These are phyloP conservation scores for Penicillium verhagenii DNA, from an alignment of 495 filamentous ascomycete species.

Conservation along the genomic window DNA sequence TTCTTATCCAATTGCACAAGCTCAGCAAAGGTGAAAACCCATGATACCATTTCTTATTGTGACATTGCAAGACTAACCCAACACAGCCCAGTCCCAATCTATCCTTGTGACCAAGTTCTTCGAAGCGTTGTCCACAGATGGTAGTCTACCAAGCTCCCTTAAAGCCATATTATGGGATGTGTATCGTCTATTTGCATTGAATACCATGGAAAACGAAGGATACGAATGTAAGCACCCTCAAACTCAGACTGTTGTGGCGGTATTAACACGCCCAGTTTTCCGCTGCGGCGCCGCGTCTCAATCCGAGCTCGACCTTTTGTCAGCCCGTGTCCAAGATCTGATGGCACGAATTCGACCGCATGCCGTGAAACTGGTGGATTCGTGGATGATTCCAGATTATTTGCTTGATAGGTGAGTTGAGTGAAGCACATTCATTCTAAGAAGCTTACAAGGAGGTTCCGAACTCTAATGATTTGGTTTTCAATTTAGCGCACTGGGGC, in stretches of 20 bases:
- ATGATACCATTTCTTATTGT: neutral
- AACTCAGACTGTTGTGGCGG: too few species aligned
- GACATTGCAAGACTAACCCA: neutral
- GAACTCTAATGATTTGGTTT: neutral
- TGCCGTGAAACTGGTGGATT: slow-evolving; percentile 46
- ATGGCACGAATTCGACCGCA: slow-evolving; percentile 46
- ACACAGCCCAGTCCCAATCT: slow-evolving; percentile 42
- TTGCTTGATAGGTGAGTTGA: slow-evolving; percentile 40
- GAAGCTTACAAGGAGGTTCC: neutral
- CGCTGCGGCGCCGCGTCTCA: slow-evolving; percentile 34
- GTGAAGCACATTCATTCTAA: neutral
- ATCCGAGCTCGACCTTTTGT: slow-evolving; percentile 31
- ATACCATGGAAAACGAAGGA: slow-evolving; percentile 39
- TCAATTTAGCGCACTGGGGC: slow-evolving; percentile 39
- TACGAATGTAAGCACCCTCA: slow-evolving; percentile 24
- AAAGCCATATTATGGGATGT: slow-evolving; percentile 31
- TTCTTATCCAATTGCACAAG: slow-evolving; percentile 45
- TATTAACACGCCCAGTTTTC: slow-evolving; percentile 24
- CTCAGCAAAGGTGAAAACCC: slow-evolving; percentile 39
- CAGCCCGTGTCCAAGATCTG: slow-evolving; percentile 34
- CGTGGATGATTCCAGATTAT: slow-evolving; percentile 50
- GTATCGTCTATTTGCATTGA: slow-evolving; percentile 45
- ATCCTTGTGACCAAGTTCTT: slow-evolving; percentile 45
- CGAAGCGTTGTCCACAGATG: slow-evolving; percentile 24
- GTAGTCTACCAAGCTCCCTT: slow-evolving; percentile 21